Percentiles rank a stretch among this genome's conserved stretches.
Conservation (phyloP, 257 asterid genomes). For the Jacaranda mimosifolia region DNA sequence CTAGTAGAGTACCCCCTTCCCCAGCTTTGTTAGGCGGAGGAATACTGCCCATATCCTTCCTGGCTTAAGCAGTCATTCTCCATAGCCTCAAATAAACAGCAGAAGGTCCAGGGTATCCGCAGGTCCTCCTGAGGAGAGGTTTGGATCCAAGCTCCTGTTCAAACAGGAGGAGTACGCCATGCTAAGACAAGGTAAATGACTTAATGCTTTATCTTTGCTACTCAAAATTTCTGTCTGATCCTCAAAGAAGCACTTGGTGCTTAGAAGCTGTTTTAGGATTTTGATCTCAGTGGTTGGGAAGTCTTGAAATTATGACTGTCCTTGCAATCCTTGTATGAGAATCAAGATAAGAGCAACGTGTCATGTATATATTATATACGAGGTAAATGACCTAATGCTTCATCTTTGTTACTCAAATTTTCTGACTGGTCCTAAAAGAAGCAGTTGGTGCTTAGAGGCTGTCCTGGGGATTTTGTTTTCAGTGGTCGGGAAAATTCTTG, state of each 20-base stretch:
- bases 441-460: slow-evolving; percentile 19
- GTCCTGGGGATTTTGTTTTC: slow-evolving; percentile 9
- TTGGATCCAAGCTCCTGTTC: no score
- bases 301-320: slow-evolving; percentile 8
- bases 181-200: neutral
- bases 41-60: no score
- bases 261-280: slow-evolving; percentile 16
- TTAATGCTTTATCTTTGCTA: neutral
- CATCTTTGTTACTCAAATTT: slow-evolving; percentile 7
- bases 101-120: no score
- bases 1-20: no score
- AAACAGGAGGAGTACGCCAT: no score
- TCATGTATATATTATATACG: neutral
- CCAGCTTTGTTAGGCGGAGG: no score
- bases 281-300: neutral
- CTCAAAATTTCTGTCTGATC: neutral
- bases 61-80: no score
- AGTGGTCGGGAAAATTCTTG: slow-evolving; percentile 7
- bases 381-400: neutral
- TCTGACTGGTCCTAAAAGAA: neutral
- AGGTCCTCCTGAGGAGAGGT: no score
- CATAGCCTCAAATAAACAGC: no score
- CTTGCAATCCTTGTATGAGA: no score
- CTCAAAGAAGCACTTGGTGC: slow-evolving; percentile 20
- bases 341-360: no score